Conservation (phyloP, 2,329 filamentous ascomycete species). For the Fusarium lyarnte region DNA sequence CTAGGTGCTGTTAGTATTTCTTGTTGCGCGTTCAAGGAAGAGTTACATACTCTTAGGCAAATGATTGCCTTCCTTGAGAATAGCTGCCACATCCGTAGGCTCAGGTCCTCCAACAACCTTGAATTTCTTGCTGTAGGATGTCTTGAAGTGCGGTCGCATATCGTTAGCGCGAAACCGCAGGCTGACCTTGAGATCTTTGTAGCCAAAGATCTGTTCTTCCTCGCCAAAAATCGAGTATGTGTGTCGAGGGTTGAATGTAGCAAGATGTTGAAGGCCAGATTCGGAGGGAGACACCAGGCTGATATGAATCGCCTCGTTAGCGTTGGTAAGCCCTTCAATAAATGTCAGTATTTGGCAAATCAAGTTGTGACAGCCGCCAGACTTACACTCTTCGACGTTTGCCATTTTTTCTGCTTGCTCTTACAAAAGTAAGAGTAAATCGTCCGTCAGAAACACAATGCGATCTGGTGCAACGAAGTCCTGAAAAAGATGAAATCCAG, state of each 20-base stretch:
- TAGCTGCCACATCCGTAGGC: constrained; percentile 73
- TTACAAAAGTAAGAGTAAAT: not conserved
- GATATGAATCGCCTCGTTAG: constrained; percentile 71
- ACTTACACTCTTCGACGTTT: constrained; percentile 49
- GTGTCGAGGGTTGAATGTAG: constrained; percentile 83
- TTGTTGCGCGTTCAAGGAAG: constrained; percentile 15
- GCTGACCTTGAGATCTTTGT: constrained; percentile 80
- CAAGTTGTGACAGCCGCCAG: not conserved
- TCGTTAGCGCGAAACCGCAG: constrained; percentile 75
- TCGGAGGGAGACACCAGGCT: constrained; percentile 64
- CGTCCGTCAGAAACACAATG: not conserved
- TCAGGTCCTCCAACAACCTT: constrained; percentile 72
- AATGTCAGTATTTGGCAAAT: constrained; percentile 27
- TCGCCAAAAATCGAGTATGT: constrained; percentile 95
- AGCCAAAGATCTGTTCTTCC: constrained; percentile 91
- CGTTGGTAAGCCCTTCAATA: constrained; percentile 64
- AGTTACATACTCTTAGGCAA: constrained; percentile 70
- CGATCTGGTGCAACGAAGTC: not conserved
- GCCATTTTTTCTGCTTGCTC: constrained; percentile 39
- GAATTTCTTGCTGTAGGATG: constrained; percentile 78
- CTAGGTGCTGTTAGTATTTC: constrained; percentile 52
- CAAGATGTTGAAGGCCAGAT: constrained; percentile 64
- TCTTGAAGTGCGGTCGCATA: constrained; percentile 78
- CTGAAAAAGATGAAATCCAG: not conserved
- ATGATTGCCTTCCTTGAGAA: constrained; percentile 71